Base-by-base conservation (phyloP, 345 rosid species). In the Citrus unshiu region DNA sequence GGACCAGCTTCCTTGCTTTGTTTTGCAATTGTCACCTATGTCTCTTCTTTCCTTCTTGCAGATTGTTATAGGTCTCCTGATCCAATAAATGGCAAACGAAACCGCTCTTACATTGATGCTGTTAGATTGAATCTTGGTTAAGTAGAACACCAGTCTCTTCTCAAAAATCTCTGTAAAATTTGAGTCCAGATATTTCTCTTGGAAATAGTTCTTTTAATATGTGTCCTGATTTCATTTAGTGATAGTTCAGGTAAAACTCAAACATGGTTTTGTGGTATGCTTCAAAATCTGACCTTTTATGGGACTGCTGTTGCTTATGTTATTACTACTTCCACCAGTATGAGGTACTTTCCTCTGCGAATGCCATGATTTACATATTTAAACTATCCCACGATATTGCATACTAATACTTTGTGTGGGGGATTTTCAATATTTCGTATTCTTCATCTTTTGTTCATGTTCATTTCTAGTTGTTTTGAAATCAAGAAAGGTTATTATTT, bases 301-400 rank as follows among this genome's bases (percentile, higher is more conserved):
- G 93, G 90, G 79, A 73, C 76, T 70, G 87, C 46, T 46, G 46
- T 93, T 81, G 97, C 91, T 35, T 93, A 90, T 84, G 91, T 90
- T 73, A 85, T 93, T 73, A 89, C 93, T 18, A 82, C 92, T 56
- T 80, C 97, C 43, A 88, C 87, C 60, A 59, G 95, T 68, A 84
- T 91, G 86, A 90, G 94, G 97, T 91, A 84, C 77, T 68, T 68
- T 70, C 69, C 79, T 70, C 9, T 32, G 49, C 14, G 40, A 74
- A 70, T 60, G 30, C 76, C 21, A 46, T 63, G 39, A 25, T 70
- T 54, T 78, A 35, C 14, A 58, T 30, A 29, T 63, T 34, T 24
- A 19, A 24, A 49, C 13, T 32, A 30, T 2, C 29, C 51, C 37
- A 29, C 18, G 10, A 25, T 16, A 59, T 34, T 13, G 51, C 37